Percentiles rank a stretch among this genome's conserved stretches.
Evolutionary conservation across 1,139 yeast genomes (phyloP).

Genomic region (Debaryomyces fabryi): DNA sequence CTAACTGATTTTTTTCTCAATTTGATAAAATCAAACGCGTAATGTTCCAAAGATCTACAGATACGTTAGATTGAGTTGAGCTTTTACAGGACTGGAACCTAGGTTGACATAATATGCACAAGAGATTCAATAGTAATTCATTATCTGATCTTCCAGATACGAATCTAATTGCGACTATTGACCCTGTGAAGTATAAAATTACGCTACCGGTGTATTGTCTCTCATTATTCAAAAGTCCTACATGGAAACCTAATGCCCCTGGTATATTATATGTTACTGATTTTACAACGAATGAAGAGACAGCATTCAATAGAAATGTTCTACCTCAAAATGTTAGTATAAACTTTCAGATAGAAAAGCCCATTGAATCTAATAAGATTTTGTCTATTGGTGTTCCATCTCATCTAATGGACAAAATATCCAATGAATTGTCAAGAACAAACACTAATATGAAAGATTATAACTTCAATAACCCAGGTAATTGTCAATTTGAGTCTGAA

Average conservation of each 20-base stretch:
- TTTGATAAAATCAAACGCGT: not conserved
- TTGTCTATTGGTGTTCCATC: slow-evolving; percentile 16
- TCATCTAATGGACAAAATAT: slow-evolving; percentile 8
- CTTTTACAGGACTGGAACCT: not conserved
- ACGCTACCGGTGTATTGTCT: slow-evolving; percentile 18
- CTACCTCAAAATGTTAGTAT: slow-evolving; percentile 13
- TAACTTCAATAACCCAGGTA: slow-evolving; percentile 13
- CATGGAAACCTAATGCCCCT: slow-evolving; percentile 17
- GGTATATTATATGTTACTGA: slow-evolving; percentile 24
- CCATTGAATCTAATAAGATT: slow-evolving; percentile 9
- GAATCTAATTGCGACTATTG: slow-evolving; percentile 3
- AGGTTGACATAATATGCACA: not conserved
- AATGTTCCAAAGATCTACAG: not conserved
- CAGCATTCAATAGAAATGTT: slow-evolving; percentile 18
- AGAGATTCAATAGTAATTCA: not conserved
- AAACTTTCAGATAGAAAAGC: slow-evolving; percentile 3
- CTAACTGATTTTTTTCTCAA: not conserved
- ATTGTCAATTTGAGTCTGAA: slow-evolving; percentile 16
- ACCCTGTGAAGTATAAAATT: slow-evolving; percentile 8
- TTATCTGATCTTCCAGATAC: slow-evolving; percentile 9
- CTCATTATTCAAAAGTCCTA: slow-evolving; percentile 12
- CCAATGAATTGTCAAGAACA: slow-evolving; percentile 10
- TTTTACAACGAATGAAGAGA: slow-evolving; percentile 17
- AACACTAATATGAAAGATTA: slow-evolving; percentile 6
- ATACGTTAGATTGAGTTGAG: not conserved